Percentiles rank a stretch among this genome's conserved stretches.
Evolutionary conservation across 2,329 filamentous ascomycete species (phyloP).

Genomic region (Didymella keratinophila): DNA sequence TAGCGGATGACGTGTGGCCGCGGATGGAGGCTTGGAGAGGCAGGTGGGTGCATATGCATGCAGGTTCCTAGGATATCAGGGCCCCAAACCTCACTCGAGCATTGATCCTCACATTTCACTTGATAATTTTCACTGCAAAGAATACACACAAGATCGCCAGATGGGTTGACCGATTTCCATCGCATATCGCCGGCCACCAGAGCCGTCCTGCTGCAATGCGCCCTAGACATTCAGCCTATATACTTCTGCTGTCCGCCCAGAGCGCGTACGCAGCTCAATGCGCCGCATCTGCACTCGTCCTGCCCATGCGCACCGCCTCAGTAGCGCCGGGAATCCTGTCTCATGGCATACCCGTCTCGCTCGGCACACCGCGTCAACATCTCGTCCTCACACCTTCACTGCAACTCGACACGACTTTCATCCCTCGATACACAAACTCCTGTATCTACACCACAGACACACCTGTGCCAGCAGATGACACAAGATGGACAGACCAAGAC

Average conservation of each 20-base stretch:
- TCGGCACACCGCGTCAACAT: constrained; percentile 27
- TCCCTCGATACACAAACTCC: constrained; percentile 28
- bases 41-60: neutral
- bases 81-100: neutral
- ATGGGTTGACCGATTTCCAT: neutral
- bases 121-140: neutral
- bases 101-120: neutral
- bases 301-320: constrained; percentile 21
- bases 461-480: constrained; percentile 3
- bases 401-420: constrained; percentile 27
- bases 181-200: neutral
- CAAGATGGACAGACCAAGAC: constrained; percentile 8
- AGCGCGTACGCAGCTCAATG: constrained; percentile 21
- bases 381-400: constrained; percentile 27
- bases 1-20: constrained; percentile 1
- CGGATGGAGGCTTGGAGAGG: neutral
- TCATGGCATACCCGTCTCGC: constrained; percentile 23
- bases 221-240: neutral
- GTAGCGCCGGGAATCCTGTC: constrained; percentile 19
- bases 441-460: constrained; percentile 21
- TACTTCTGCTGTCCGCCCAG: neutral
- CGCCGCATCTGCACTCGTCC: constrained; percentile 27
- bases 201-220: neutral
- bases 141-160: neutral
- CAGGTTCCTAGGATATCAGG: neutral